Percentiles rank a stretch among this genome's conserved stretches.
Conservation (phyloP, 2,329 filamentous ascomycete species). For the Fusarium torulosum region DNA sequence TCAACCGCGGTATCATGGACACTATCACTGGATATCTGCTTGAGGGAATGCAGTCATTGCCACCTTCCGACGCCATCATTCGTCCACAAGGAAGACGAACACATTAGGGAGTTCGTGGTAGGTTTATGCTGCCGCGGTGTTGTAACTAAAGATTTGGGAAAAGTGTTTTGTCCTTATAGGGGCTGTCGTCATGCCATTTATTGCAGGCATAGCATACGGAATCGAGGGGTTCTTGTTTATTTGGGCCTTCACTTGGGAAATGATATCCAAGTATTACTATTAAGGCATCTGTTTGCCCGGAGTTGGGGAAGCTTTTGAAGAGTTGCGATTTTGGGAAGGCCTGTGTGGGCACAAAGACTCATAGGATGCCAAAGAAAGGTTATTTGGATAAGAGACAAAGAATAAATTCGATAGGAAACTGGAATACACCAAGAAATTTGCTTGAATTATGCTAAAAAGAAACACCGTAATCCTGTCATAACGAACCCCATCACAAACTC, state of each 20-base stretch:
- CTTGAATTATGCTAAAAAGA: slow-evolving; percentile 23
- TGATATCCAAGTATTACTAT: not conserved
- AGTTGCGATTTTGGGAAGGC: not conserved
- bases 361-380: not conserved
- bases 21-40: slow-evolving; percentile 6
- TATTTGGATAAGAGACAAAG: not conserved
- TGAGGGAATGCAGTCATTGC: slow-evolving; percentile 25
- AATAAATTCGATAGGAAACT: too few relatives aligned
- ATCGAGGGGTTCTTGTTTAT: not conserved
- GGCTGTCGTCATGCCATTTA: not conserved
- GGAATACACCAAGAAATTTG: slow-evolving; percentile 9
- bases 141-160: not conserved
- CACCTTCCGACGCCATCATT: slow-evolving; percentile 24
- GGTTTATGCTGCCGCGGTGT: not conserved
- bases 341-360: not conserved
- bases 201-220: not conserved
- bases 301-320: not conserved
- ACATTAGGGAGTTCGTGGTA: not conserved
- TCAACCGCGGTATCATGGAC: slow-evolving; percentile 5
- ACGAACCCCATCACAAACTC: slow-evolving; percentile 24
- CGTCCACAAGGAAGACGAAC: slow-evolving; percentile 7
- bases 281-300: not conserved
- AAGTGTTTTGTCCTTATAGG: not conserved
- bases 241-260: not conserved
- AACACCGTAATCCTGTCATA: slow-evolving; percentile 19